Evolutionary conservation across 1,139 yeast species (phyloP), one percentile per base, ranked within the genome.

Genomic region (Taphrina pruni): DNA sequence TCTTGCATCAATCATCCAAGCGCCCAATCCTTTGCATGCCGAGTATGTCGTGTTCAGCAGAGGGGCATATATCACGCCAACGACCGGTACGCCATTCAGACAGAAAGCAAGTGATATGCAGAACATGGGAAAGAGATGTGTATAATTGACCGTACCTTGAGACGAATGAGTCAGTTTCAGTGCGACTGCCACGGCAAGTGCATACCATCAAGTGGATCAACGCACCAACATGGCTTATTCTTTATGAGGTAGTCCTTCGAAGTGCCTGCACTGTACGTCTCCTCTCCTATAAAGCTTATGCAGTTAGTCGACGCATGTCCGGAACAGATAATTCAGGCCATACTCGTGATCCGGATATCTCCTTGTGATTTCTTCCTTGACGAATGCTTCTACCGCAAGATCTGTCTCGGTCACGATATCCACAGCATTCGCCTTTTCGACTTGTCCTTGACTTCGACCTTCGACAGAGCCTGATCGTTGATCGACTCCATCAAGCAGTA

Each of bases 61-160:
- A 2, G 88, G 88, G 74, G 85, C 85, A 74, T 82, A 85, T 38
- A 86, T 82, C 35, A 86, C 88, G 46, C 88, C 88, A n/a, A 86
- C 87, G 1, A 80, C 84, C 2, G 88, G 86, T 69, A 75, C 77
- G 71, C 80, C 79, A 72, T 80, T 75, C 14, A 84, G 73, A 0
- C 87, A 81, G 70, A 86, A 81, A 0, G 88, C 88, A 32, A 86
- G 75, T 0, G 88, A 86, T 46, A 85, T 85, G 76, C 88, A 85
- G 54, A 86, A 82, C 73, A 82, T 83, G 12, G 88, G 88, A 77
- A 84, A 86, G 71, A 80, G 81, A 74, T 86, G 88, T 61, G 85
- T 83, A 76, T 85, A 86, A 75, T 86, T 84, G n/a, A 87, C 85
- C 0, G 88, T 86, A 9, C 88, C 88, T 50, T 8, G 43, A 39